Evolutionary conservation across 2,329 filamentous ascomycete genomes (phyloP), one percentile per base, ranked within the genome.

Genomic region (Diaporthe capsici): DNA sequence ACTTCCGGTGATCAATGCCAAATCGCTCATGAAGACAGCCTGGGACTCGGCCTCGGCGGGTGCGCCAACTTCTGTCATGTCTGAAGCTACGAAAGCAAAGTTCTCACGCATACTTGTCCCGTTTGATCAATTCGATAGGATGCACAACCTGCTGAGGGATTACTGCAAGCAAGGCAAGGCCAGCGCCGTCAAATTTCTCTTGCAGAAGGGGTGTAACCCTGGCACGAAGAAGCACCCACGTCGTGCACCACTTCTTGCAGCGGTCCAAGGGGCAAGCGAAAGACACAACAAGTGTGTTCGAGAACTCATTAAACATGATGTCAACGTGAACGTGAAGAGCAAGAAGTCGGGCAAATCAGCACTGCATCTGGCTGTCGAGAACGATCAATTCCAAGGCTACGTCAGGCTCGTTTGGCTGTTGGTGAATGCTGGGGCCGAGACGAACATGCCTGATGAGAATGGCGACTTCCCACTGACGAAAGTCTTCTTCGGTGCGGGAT

Each of bases 341-440:
- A 74, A 77, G 31, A 76, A 60, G 39, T 75, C 34, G n/a, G 72
- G 77, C n/a, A 60, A 73, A 31, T 77, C 78, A 22, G 74, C 77
- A 2, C 72, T 78, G 12, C 78, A 77, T 39, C 55, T 77, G 22
- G 78, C 76, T 5, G 58, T 78, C 44, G 72, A 73, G 67, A 55
- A 77, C 49, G 39, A 70, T 47, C 51, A 75, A 28, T 78, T 78
- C 61, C 55, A 73, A 13, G 77, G 78, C 63, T 78, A 79, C 44
- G 53, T 67, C 49, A 79, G 77, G 61, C 74, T 78, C 25, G 74
- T 78, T 49, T 76, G 72, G 78, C 63, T 79, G n/a, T 73, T 78
- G 15, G 42, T 78, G 8, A 49, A 72, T 39, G 65, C 72, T 3
- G 68, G 68, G 20, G 72, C 68, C 5, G 39, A 73, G 31, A 57